Evolutionary conservation across 192 early-diverging fungal species (phyloP).

Genomic region (Coemansia reversa): DNA sequence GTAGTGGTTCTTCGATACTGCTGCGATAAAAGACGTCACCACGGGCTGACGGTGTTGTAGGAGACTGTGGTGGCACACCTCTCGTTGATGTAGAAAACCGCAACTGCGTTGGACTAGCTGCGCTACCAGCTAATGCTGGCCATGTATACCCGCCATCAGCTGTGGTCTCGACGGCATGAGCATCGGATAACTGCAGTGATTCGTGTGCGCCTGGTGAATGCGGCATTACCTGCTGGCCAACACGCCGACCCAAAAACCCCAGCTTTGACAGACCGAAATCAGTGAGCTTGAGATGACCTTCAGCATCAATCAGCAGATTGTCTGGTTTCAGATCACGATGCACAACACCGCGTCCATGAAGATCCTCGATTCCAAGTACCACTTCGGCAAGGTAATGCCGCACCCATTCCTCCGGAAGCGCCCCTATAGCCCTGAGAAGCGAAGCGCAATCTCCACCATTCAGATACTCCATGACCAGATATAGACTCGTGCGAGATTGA

Average conservation of each 20-base stretch:
- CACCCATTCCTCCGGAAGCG: conserved; percentile 76
- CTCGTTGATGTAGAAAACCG: background rate
- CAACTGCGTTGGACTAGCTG: background rate
- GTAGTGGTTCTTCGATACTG: background rate
- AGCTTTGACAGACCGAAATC: conserved; percentile 82
- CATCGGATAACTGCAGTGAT: too few species aligned
- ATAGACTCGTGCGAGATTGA: conserved; percentile 81
- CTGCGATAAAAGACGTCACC: background rate
- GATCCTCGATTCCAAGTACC: conserved; percentile 80
- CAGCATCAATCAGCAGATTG: conserved; percentile 83
- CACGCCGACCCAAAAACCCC: conserved; percentile 47
- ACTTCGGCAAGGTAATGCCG: conserved; percentile 87
- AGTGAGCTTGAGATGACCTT: conserved; percentile 88
- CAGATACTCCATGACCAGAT: conserved; percentile 88
- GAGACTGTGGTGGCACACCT: background rate
- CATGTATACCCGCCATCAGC: too few species aligned
- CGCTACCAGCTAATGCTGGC: too few species aligned
- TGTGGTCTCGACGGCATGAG: too few species aligned
- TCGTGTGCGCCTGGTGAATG: background rate
- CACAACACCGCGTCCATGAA: conserved; percentile 81
- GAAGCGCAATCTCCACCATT: conserved; percentile 85
- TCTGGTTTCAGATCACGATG: conserved; percentile 80
- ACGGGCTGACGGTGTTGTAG: background rate
- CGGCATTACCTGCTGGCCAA: conserved; percentile 31
- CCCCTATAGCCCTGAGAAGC: conserved; percentile 68